Evolutionary conservation across 768 basidiomycete species (phyloP).

Genomic region (Boletus rufocinnamomeus): DNA sequence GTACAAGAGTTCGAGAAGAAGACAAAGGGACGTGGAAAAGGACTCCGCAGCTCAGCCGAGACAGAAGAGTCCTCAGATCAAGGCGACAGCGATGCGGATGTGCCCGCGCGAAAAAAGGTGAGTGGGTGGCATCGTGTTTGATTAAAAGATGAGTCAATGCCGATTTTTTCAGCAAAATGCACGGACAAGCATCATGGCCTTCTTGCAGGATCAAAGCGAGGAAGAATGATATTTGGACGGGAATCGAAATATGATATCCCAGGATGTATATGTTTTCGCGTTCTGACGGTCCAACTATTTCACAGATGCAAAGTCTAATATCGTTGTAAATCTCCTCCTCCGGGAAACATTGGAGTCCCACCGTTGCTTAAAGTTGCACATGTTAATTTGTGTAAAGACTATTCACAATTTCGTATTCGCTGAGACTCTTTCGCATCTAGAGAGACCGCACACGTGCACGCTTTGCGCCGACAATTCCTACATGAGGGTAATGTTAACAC

Average conservation of each 20-base stretch:
- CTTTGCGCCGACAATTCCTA: background rate
- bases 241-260: background rate
- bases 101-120: constrained; percentile 47
- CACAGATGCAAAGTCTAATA: background rate
- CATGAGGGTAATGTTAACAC: background rate
- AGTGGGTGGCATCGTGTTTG: constrained; percentile 7
- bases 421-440: background rate
- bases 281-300: background rate
- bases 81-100: constrained; percentile 33
- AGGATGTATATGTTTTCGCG: background rate
- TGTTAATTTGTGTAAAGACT: background rate
- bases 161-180: constrained; percentile 42
- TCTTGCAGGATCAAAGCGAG: constrained; percentile 72
- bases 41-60: constrained; percentile 10
- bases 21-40: constrained; percentile 34
- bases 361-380: background rate
- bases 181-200: constrained; percentile 66
- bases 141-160: background rate
- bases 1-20: constrained; percentile 69
- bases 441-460: background rate
- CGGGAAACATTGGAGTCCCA: no score
- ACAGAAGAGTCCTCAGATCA: constrained; percentile 35
- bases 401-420: background rate
- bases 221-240: constrained; percentile 35
- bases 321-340: background rate